Evolutionary conservation across 345 rosid species (phyloP).

Genomic region (Clarkia xantiana): DNA sequence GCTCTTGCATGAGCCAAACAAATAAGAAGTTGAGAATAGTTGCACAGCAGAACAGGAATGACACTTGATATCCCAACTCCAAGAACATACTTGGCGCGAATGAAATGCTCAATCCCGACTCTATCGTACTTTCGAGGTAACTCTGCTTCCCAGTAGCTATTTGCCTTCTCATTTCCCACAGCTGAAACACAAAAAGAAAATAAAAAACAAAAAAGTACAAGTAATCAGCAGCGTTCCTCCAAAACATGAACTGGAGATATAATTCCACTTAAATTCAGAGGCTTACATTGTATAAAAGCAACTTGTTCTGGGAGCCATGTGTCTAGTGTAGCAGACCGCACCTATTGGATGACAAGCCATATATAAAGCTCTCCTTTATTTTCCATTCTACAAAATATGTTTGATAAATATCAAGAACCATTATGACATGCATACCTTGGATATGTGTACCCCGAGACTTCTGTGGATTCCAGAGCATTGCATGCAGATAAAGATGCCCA

Average conservation of each 20-base stretch:
- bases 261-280: not conserved
- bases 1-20: no score
- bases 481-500: constrained; percentile 97
- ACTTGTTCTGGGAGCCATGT: constrained; percentile 99
- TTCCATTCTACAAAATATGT: no score
- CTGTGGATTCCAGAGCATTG: constrained; percentile 96
- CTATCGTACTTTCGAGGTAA: constrained; percentile 80
- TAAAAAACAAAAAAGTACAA: constrained; percentile 1
- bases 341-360: constrained; percentile 19
- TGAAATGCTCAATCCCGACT: constrained; percentile 90
- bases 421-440: constrained; percentile 47
- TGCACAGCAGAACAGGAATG: no score
- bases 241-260: not conserved
- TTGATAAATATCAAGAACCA: not conserved
- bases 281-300: constrained; percentile 73
- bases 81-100: constrained; percentile 71
- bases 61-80: constrained; percentile 5
- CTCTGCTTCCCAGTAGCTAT: constrained; percentile 97
- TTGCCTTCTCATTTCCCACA: constrained; percentile 92
- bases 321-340: constrained; percentile 81
- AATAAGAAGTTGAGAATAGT: no score
- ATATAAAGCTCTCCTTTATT: no score
- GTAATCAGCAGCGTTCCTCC: not conserved
- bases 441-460: constrained; percentile 97
- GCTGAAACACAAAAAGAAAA: no score